Conservation (phyloP, 176 grass and related monocot genomes). For the Musa troglodytarum region DNA sequence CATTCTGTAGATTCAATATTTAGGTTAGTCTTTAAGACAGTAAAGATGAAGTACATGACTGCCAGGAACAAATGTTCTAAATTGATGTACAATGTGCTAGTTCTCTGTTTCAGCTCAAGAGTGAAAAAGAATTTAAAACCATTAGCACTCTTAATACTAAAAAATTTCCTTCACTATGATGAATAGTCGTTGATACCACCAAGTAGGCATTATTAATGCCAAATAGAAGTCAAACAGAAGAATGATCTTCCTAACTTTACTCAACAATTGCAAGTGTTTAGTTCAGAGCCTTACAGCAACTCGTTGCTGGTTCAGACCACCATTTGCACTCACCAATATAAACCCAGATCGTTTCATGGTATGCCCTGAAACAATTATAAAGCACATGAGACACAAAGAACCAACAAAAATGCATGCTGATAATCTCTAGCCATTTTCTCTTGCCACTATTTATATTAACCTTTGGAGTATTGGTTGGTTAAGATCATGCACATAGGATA, state of each 20-base stretch:
- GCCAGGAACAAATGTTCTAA: too few relatives aligned
- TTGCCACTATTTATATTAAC: background rate
- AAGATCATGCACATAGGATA: background rate
- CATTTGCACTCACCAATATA: slow-evolving; percentile 80
- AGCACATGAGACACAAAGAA: background rate
- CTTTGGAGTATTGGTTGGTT: background rate
- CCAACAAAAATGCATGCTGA: background rate
- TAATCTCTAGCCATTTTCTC: background rate
- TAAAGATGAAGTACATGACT: too few relatives aligned
- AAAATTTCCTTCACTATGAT: too few relatives aligned
- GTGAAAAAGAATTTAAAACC: too few relatives aligned
- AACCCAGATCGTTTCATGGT: slow-evolving; percentile 45
- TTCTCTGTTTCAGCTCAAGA: too few relatives aligned
- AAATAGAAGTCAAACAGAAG: too few relatives aligned
- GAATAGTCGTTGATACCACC: too few relatives aligned
- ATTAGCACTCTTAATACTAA: too few relatives aligned
- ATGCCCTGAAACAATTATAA: slow-evolving; percentile 30
- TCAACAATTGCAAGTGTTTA: background rate
- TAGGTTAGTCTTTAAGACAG: too few relatives aligned
- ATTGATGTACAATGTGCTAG: too few relatives aligned
- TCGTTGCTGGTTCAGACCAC: slow-evolving; percentile 83
- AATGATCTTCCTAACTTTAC: background rate
- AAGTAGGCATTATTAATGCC: too few relatives aligned
- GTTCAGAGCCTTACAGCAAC: slow-evolving; percentile 56
- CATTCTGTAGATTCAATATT: too few relatives aligned